Evolutionary conservation across 495 filamentous ascomycete species (phyloP), one percentile per base, ranked within the genome.

Genomic region (Viridothelium virens): DNA sequence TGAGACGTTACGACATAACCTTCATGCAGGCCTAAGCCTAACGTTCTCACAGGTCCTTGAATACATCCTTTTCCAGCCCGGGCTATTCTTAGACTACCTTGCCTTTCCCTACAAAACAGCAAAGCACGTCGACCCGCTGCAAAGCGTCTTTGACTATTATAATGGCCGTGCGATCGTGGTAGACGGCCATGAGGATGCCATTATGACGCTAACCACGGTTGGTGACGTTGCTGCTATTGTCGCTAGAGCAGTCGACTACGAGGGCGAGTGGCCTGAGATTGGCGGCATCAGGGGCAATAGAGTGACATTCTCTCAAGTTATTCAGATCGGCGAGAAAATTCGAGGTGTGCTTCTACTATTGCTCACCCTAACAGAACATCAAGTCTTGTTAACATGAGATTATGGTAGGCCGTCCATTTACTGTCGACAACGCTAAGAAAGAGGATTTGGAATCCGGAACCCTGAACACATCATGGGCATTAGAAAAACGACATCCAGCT

Each of bases 21-120:
- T 25, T 25, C 25, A 25, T 25, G 25, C 25, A 25, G 25, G 25
- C 25, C 25, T 25, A 25, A 25, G 25, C 25, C 25, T 25, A 25
- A 25, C 25, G 25, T 25, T 25, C 12, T 11, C 63, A 18, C 56
- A 84, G 83, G 75, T 84, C 47, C 79, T 87, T 36, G 81, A 86
- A 66, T 88, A 87, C 71, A 77, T 72, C 2, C 72, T 86, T 2
- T 87, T 87, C 68, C 81, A 84, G 46, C 80, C 81, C 0, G 86
- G 84, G 2, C 25, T 83, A 1, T 83, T 86, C 71, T 36, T 81
- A 0, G 71, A 87, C 70, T 86, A 86, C 67, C 67, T 86, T 0
- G 79, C 82, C 14, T 66, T 66, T 38, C 84, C 85, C 0, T 71
- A 82, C 47, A 76, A 79, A 67, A 79, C 83, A 7, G 59, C 79